These are phyloP conservation scores for Phaseolus lunatus DNA, from an alignment of 306 rosid species.

Conservation along the genomic window DNA sequence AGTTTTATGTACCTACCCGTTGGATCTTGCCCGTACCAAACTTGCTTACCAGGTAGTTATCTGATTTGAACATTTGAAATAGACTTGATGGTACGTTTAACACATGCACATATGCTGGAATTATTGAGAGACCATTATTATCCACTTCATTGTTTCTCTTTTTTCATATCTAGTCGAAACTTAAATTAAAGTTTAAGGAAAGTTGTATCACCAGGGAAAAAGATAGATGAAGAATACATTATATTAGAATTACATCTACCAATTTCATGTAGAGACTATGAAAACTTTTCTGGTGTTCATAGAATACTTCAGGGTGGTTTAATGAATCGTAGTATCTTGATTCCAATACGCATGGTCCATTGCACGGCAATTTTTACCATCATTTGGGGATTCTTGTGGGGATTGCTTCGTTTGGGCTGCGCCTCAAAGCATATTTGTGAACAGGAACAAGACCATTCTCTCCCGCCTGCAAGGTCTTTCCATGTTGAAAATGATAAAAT, in stretches of 20 bases:
- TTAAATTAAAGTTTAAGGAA: slow-evolving; percentile 20
- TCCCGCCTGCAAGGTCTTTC: not conserved
- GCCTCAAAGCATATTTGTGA: not conserved
- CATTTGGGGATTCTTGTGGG: not conserved
- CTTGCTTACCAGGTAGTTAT: slow-evolving; percentile 91
- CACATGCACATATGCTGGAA: not conserved
- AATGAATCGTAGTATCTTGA: not conserved
- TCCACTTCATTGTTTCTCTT: not conserved
- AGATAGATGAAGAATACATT: slow-evolving; percentile 3
- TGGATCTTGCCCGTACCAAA: slow-evolving; percentile 96
- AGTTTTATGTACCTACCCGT: slow-evolving; percentile 88
- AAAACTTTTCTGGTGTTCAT: slow-evolving; percentile 3
- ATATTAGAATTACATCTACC: not conserved
- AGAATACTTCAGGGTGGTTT: slow-evolving; percentile 23
- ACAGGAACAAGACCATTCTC: not conserved
- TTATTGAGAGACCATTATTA: slow-evolving; percentile 23
- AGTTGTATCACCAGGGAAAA: slow-evolving; percentile 1
- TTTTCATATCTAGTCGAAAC: not conserved
- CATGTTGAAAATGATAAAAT: not conserved
- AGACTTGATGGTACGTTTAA: slow-evolving; percentile 29
- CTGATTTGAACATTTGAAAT: slow-evolving; percentile 26
- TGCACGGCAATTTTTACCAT: not conserved
- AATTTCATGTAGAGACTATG: slow-evolving; percentile 5
- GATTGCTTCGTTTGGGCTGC: not conserved
- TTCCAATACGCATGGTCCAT: not conserved